Percentiles rank a stretch among this genome's conserved stretches.
Evolutionary conservation across 306 rosid genomes (phyloP).

Genomic region (Trifolium subterraneum): DNA sequence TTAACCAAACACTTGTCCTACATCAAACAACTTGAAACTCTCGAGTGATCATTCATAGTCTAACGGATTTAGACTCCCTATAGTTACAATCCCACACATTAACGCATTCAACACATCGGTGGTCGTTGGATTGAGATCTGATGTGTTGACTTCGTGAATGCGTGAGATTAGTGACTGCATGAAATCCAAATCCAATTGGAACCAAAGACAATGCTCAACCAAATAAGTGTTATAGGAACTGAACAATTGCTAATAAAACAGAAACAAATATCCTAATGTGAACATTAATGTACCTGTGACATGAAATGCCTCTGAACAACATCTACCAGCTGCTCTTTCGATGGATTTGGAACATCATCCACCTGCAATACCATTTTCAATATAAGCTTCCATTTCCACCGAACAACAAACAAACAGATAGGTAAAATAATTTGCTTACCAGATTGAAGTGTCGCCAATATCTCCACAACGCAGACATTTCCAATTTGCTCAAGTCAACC

Average conservation of each 20-base stretch:
- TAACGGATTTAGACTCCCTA: not conserved
- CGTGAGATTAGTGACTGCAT: not conserved
- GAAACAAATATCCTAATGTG: not conserved
- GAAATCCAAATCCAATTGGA: not conserved
- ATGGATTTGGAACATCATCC: slow-evolving; percentile 82
- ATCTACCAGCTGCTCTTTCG: slow-evolving; percentile 85
- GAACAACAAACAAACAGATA: not conserved
- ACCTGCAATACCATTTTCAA: slow-evolving; percentile 51
- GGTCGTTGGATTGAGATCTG: not conserved
- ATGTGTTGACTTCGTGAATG: not conserved
- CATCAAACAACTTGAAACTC: slow-evolving; percentile 6
- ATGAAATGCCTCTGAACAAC: slow-evolving; percentile 95
- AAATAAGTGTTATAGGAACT: not conserved
- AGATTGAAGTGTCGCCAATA: slow-evolving; percentile 95
- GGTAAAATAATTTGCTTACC: slow-evolving; percentile 56
- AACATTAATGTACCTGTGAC: slow-evolving; percentile 68
- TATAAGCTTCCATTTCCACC: not conserved
- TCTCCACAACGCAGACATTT: slow-evolving; percentile 91
- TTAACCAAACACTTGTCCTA: not conserved
- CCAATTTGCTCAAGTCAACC: slow-evolving; percentile 88
- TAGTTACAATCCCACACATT: not conserved
- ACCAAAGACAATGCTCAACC: slow-evolving; percentile 2
- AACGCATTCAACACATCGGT: not conserved
- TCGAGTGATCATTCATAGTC: not conserved
- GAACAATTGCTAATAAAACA: slow-evolving; percentile 7